These are phyloP conservation scores for Saccharomyces hybrid DNA, from an alignment of 1,139 yeast species.

Conservation along the genomic window DNA sequence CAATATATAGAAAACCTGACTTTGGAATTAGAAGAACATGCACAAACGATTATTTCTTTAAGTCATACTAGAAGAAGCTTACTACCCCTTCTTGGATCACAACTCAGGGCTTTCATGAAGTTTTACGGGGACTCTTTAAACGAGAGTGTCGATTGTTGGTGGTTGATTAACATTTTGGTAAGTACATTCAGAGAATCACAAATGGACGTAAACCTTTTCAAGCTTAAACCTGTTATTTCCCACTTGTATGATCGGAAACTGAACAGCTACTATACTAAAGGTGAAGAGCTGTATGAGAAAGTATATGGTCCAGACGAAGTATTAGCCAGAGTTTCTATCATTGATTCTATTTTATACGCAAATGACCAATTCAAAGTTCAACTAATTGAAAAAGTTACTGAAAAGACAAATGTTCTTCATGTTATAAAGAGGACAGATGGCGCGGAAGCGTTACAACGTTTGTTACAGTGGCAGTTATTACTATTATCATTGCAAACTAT, in stretches of 20 bases:
- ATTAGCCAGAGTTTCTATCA: slow-evolving; percentile 44
- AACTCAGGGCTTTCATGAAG: slow-evolving; percentile 23
- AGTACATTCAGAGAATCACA: slow-evolving; percentile 45
- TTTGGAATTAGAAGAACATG: slow-evolving; percentile 34
- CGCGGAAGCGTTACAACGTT: slow-evolving; percentile 58
- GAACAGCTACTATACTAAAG: slow-evolving; percentile 10
- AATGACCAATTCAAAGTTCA: slow-evolving; percentile 34
- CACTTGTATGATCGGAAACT: slow-evolving; percentile 39
- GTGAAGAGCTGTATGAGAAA: slow-evolving; percentile 37
- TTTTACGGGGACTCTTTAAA: slow-evolving; percentile 27
- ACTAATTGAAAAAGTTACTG: slow-evolving; percentile 40
- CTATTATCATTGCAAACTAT: slow-evolving; percentile 34
- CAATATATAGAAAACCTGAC: slow-evolving; percentile 18
- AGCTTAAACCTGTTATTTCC: slow-evolving; percentile 53
- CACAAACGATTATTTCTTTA: slow-evolving; percentile 40
- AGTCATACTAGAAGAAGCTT: slow-evolving; percentile 63
- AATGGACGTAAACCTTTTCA: slow-evolving; percentile 49
- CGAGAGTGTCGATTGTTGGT: slow-evolving; percentile 31
- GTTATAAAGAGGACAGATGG: slow-evolving; percentile 57
- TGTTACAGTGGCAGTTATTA: slow-evolving; percentile 50
- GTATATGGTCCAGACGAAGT: slow-evolving; percentile 58
- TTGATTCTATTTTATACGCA: slow-evolving; percentile 39
- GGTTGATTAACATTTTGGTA: slow-evolving; percentile 52
- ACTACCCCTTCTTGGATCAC: slow-evolving; percentile 49
- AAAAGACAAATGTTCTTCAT: slow-evolving; percentile 37